phyloP scores from a whole-genome alignment of 2,329 filamentous ascomycete species.

The Microsporum audouinii region DNA sequence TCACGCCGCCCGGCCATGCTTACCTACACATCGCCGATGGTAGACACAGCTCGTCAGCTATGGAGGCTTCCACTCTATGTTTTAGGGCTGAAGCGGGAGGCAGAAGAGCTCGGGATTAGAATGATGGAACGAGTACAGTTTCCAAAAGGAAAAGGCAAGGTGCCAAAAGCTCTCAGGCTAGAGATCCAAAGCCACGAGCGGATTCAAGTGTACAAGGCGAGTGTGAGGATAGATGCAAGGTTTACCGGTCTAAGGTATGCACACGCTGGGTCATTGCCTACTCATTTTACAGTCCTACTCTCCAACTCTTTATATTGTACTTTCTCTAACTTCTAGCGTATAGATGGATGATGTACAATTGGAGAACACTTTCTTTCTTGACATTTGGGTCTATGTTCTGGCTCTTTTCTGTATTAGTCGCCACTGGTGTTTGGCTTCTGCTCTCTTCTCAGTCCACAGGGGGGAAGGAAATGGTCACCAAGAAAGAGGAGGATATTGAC shows the following conservation, averaged over 20 bases:
- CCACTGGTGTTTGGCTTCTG: constrained; percentile 53
- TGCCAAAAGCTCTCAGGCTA: constrained; percentile 46
- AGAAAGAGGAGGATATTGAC: constrained; percentile 5
- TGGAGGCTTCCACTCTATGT: constrained; percentile 59
- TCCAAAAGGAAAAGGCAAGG: constrained; percentile 38
- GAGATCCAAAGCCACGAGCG: constrained; percentile 59
- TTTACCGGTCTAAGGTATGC: constrained; percentile 57
- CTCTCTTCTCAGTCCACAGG: constrained; percentile 32
- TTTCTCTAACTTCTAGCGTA: not conserved
- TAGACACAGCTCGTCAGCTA: constrained; percentile 50
- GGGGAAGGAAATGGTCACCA: constrained; percentile 5
- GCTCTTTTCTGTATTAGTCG: constrained; percentile 58
- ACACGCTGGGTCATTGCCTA: not conserved
- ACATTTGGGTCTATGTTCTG: constrained; percentile 64
- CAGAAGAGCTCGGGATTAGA: constrained; percentile 50
- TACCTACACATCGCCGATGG: constrained; percentile 62
- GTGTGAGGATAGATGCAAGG: constrained; percentile 59
- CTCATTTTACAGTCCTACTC: not conserved
- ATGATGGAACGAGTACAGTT: constrained; percentile 69
- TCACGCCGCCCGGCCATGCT: constrained; percentile 67
- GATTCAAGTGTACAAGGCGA: constrained; percentile 65
- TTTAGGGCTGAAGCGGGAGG: constrained; percentile 53
- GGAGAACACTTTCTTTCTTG: constrained; percentile 58
- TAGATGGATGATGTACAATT: constrained; percentile 76
- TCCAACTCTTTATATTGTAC: not conserved